Base-by-base conservation (phyloP, 768 basidiomycete species). In the Mycena venus region DNA sequence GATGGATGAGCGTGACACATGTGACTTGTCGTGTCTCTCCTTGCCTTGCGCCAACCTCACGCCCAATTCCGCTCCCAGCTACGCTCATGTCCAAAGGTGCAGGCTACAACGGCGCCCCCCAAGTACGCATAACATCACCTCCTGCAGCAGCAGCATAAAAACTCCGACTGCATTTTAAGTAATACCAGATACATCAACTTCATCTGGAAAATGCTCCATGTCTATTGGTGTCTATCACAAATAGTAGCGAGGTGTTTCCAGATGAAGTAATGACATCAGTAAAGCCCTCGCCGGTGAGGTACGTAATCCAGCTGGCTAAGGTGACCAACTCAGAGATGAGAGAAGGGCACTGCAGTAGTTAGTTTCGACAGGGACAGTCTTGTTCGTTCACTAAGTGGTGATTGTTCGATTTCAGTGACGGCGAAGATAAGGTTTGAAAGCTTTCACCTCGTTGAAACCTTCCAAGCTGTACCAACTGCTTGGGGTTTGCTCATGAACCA, bases 281-380 rank as follows among this genome's bases (percentile, higher is more conserved):
- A 95, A 93, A 79, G 93, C 94, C 0, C 87, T 96, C 29, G 94
- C 95, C 6, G 84, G 87, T 17, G 95, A 96, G 84, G 94, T 96
- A 11, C 90, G 94, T 42, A 91, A n/a, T 93, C 82, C 87, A 96
- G 27, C 86, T 96, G 27, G 89, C 86, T 29, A 95, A 96, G 80
- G 95, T 96, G 94, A 94, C 49, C 92, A 94, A 79, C 86, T 96
- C 47, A 88, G 94, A 49, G 93, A 95, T 78, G 92, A 96, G 79
- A 88, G 92, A 68, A 87, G 94, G 38, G 89, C 89, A 31, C 85
- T 96, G 27, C 94, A 96, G 86, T 91, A 90, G 95, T 96, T 51
- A n/a, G n/a, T n/a, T n/a, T n/a, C n/a, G n/a, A n/a, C n/a, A n/a
- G n/a, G n/a, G n/a, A n/a, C n/a, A n/a, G n/a, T n/a, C n/a, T n/a